Evolutionary conservation across 257 asterid genomes (phyloP), one percentile per base, ranked within the genome.

Genomic region (Buddleja alternifolia): DNA sequence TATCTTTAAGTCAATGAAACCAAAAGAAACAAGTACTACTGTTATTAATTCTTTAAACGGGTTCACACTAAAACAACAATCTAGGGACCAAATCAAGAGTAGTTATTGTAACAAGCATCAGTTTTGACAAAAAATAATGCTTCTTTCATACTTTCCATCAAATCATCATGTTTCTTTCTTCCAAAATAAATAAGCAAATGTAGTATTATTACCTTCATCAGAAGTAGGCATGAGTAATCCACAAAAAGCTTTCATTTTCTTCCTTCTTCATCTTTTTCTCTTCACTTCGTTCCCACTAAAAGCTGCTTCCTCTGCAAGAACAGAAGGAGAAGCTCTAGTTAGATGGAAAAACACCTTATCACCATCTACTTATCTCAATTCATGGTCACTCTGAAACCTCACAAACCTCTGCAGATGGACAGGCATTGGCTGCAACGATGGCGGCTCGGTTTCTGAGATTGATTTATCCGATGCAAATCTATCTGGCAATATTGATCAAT

Each of bases 391-490:
- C 65, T 37, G 24, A 68, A 86, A 77, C 78, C 7, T 71, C 57
- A 59, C 65, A 34, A 81, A 73, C 78, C 87, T 81, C 19, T 92
- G 98, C 79, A 69, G 44, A 36, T 92, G 98, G 98, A 69, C 63
- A 7, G 89, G 84, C 54, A 66, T 90, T 39, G 58, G 16, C 9
- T 93, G 98, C 87, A 78, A 79, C 55, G 1, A 3, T 0, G 76
- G 53, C 0, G 83, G 80, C 16, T 75, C 86, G 0, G 73, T 93
- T 39, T 77, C 90, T 1, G 72, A 36, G 63, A 74, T 93, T 37
- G 67, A 80, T 42, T 76, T 93, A 1, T 55, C 86, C 2, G 61
- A 42, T 60, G 71, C 78, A 24, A 34, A 45, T 63, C 82, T 93
- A 10, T 45, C 54, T 0, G 95, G 93, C 40, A 75, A 80, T 0